Conservation (phyloP, 1,139 yeast genomes). For the Candida glucosophila region DNA sequence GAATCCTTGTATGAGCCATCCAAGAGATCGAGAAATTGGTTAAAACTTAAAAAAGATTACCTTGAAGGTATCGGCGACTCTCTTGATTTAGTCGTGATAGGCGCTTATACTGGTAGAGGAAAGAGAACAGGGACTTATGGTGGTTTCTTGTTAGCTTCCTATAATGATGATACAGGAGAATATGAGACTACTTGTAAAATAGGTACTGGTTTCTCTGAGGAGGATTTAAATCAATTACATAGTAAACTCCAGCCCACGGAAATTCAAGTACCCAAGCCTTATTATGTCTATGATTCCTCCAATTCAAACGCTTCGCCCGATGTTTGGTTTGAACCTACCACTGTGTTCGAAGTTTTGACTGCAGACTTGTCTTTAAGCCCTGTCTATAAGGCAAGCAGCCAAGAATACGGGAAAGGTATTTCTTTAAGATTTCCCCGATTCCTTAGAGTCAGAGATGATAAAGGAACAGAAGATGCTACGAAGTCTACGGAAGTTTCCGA, state of each 20-base stretch:
- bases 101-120: conserved; percentile 91
- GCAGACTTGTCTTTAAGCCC: conserved; percentile 95
- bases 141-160: conserved; percentile 84
- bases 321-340: conserved; percentile 92
- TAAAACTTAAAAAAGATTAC: conserved; percentile 89
- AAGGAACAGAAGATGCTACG: conserved; percentile 82
- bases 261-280: conserved; percentile 57
- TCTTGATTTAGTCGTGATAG: conserved; percentile 84
- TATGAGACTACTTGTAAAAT: conserved; percentile 93
- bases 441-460: conserved; percentile 78
- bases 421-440: conserved; percentile 90
- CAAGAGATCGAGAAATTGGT: conserved; percentile 91
- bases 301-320: conserved; percentile 70
- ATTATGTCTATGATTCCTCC: conserved; percentile 57
- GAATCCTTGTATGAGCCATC: conserved; percentile 91
- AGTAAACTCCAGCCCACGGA: conserved; percentile 63
- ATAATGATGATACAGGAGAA: conserved; percentile 84
- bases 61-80: conserved; percentile 94
- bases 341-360: conserved; percentile 82
- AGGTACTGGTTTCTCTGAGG: conserved; percentile 96
- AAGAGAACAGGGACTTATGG: conserved; percentile 94
- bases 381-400: conserved; percentile 79
- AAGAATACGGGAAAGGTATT: conserved; percentile 75
- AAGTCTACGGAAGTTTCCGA: conserved; percentile 85
- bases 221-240: conserved; percentile 54